phyloP scores from a whole-genome alignment of 805 yeast genomes.

The Yamadazyma laniorum region DNA sequence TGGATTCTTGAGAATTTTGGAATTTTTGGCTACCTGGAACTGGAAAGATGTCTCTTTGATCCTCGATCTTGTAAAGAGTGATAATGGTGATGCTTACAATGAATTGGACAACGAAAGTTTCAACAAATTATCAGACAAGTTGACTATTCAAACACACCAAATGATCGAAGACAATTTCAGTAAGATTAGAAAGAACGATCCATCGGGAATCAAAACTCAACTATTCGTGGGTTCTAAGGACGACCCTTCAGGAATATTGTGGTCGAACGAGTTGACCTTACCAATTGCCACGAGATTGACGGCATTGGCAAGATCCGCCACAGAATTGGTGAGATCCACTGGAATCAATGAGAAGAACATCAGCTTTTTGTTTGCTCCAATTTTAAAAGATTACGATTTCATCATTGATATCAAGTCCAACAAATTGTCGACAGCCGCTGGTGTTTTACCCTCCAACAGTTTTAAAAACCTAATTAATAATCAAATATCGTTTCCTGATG shows the following conservation, averaged over 20 bases:
- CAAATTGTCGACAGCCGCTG: conserved; percentile 48
- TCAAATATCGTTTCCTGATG: conserved; percentile 43
- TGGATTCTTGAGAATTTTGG: conserved; percentile 75
- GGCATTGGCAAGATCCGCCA: conserved; percentile 77
- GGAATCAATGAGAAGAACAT: conserved; percentile 42
- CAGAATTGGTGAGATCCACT: conserved; percentile 48
- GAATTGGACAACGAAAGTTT: conserved; percentile 24
- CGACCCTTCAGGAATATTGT: conserved; percentile 83
- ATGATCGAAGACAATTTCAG: conserved; percentile 61
- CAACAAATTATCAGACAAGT: conserved; percentile 55
- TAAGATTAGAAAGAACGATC: conserved; percentile 73
- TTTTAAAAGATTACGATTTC: conserved; percentile 81
- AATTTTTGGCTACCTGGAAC: conserved; percentile 81
- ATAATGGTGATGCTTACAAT: conserved; percentile 2
- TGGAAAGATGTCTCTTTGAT: conserved; percentile 89
- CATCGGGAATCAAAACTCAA: conserved; percentile 75
- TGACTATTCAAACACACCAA: conserved; percentile 62
- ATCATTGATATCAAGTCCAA: conserved; percentile 57
- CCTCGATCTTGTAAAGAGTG: conserved; percentile 63
- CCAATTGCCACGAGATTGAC: conserved; percentile 89
- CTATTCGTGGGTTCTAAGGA: conserved; percentile 79
- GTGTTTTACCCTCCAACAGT: conserved; percentile 51
- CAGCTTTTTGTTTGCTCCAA: conserved; percentile 71
- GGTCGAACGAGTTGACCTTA: conserved; percentile 63
- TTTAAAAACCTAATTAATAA: conserved; percentile 60